phyloP scores from a whole-genome alignment of 208 protist genomes.

The Trypanosoma scelopori region DNA sequence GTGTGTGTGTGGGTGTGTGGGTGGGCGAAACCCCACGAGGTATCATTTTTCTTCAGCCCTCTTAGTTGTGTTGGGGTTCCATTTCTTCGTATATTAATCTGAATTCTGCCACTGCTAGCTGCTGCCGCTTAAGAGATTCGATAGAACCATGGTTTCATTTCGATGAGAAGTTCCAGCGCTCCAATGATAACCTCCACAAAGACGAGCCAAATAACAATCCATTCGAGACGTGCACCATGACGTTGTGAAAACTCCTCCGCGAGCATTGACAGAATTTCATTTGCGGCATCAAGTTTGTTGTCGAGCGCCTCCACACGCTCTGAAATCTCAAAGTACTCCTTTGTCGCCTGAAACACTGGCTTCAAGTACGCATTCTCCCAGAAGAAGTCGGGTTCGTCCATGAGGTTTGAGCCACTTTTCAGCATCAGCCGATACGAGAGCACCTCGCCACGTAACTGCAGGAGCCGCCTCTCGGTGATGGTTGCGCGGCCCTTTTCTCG shows the following conservation, averaged over 20 bases:
- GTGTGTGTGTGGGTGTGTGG: no score
- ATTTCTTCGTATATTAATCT: no score
- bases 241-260: slow-evolving; percentile 79
- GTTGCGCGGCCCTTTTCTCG: slow-evolving; percentile 56
- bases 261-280: slow-evolving; percentile 79
- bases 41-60: no score
- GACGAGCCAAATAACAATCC: slow-evolving; percentile 86
- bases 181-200: slow-evolving; percentile 84
- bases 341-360: slow-evolving; percentile 74
- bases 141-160: slow-evolving; percentile 58
- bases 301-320: slow-evolving; percentile 70
- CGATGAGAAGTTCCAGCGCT: slow-evolving; percentile 59
- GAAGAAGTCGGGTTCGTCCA: slow-evolving; percentile 83
- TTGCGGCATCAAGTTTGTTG: slow-evolving; percentile 74
- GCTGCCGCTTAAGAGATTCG: not conserved
- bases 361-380: slow-evolving; percentile 84
- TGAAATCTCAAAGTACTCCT: slow-evolving; percentile 68
- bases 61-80: no score
- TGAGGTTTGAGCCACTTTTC: slow-evolving; percentile 77
- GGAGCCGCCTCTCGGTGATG: slow-evolving; percentile 61
- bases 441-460: slow-evolving; percentile 71
- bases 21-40: no score
- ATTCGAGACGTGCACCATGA: slow-evolving; percentile 71
- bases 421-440: slow-evolving; percentile 76
- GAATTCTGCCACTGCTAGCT: no score